These are phyloP conservation scores for Gastrolobium villosum DNA, from an alignment of 306 rosid species.

Conservation along the genomic window DNA sequence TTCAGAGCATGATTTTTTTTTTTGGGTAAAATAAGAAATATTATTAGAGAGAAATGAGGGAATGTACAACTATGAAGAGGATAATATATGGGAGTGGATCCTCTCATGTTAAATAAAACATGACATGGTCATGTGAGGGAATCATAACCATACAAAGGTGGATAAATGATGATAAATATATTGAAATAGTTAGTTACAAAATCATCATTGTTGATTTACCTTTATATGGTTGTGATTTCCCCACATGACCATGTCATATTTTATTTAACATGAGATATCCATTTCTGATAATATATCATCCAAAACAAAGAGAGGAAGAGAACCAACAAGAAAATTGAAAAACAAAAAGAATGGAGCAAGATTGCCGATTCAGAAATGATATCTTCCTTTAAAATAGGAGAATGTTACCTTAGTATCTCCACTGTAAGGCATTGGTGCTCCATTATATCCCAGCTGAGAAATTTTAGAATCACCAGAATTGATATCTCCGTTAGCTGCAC, in stretches of 20 bases:
- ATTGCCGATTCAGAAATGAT: slow-evolving; percentile 2
- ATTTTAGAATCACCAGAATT: slow-evolving; percentile 79
- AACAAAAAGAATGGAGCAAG: neutral
- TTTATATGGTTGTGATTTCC: no score
- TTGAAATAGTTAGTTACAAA: no score
- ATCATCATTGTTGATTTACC: no score
- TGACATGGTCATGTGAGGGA: no score
- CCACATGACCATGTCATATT: no score
- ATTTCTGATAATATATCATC: neutral
- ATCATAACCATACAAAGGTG: no score
- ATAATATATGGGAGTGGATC: neutral
- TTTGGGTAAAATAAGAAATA: neutral
- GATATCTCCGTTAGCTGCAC: slow-evolving; percentile 81
- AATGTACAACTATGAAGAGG: slow-evolving; percentile 1
- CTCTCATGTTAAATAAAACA: no score
- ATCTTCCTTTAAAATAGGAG: slow-evolving; percentile 33
- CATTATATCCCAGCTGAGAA: slow-evolving; percentile 76
- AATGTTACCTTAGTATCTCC: slow-evolving; percentile 94
- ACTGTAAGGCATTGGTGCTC: slow-evolving; percentile 88
- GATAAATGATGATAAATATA: no score
- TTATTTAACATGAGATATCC: no score
- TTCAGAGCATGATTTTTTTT: neutral
- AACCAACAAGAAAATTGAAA: neutral
- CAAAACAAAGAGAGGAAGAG: neutral
- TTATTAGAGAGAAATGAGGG: slow-evolving; percentile 3